Evolutionary conservation across 1,139 yeast genomes (phyloP).

Genomic region (Pichia kudriavzevii): DNA sequence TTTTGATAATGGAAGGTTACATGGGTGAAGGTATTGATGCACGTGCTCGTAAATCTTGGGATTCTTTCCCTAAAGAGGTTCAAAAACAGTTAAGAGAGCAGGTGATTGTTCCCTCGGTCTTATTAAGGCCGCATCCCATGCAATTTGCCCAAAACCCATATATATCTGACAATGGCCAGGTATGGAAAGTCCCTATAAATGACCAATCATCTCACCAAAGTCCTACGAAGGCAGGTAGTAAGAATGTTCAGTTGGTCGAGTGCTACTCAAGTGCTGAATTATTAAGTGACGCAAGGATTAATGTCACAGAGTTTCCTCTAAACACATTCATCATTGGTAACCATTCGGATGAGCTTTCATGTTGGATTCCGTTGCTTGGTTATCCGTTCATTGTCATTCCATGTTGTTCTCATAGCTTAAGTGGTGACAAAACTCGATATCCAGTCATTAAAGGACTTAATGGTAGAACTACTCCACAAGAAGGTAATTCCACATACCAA

Average conservation of each 20-base stretch:
- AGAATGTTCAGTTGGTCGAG: conserved; percentile 32
- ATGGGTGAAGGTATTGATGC: conserved; percentile 86
- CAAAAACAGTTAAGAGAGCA: conserved; percentile 59
- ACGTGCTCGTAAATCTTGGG: conserved; percentile 84
- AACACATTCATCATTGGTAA: conserved; percentile 85
- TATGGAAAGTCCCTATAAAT: conserved; percentile 45
- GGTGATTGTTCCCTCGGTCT: conserved; percentile 66
- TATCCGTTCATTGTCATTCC: conserved; percentile 89
- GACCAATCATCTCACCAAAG: conserved; percentile 19
- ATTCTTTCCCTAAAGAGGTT: conserved; percentile 54
- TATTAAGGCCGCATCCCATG: conserved; percentile 63
- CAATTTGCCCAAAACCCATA: conserved; percentile 47
- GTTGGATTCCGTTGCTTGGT: conserved; percentile 89
- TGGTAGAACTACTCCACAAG: conserved; percentile 23
- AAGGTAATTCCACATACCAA: conserved; percentile 56
- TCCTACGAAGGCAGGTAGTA: conserved; percentile 9
- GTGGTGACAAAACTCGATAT: conserved; percentile 68
- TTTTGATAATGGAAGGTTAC: conserved; percentile 72
- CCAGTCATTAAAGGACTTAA: conserved; percentile 29
- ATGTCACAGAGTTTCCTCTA: conserved; percentile 56
- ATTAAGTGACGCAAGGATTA: conserved; percentile 51
- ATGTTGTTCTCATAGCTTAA: conserved; percentile 84
- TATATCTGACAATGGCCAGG: conserved; percentile 49
- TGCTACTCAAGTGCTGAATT: conserved; percentile 44
- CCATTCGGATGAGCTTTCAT: conserved; percentile 91